phyloP scores from a whole-genome alignment of 257 asterid genomes.

The Linderniella brevidens region DNA sequence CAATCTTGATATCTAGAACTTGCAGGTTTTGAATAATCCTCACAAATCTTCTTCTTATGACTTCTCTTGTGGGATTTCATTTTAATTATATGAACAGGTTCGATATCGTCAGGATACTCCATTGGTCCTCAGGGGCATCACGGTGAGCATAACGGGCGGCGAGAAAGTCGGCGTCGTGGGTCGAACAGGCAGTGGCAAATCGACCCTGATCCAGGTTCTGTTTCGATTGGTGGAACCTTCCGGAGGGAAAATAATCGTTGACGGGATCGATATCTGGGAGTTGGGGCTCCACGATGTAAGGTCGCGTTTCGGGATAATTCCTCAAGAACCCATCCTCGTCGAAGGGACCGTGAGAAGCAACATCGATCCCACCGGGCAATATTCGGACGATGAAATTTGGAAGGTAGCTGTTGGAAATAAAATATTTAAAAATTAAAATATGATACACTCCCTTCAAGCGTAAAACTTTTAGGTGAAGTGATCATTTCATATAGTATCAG shows the following conservation, averaged over 20 bases:
- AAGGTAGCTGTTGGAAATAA: constrained; percentile 52
- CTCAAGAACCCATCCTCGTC: constrained; percentile 95
- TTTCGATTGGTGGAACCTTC: constrained; percentile 96
- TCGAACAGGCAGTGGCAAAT: constrained; percentile 96
- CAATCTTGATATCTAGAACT: constrained; percentile 41
- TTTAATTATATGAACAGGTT: constrained; percentile 31
- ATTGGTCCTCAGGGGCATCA: constrained; percentile 66
- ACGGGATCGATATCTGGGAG: constrained; percentile 45
- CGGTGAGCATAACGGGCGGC: constrained; percentile 63
- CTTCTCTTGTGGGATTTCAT: background rate
- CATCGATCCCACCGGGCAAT: constrained; percentile 72
- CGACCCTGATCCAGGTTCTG: constrained; percentile 84
- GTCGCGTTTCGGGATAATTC: constrained; percentile 93
- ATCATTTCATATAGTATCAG: no score
- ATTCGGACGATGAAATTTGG: constrained; percentile 90
- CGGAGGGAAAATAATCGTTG: constrained; percentile 54
- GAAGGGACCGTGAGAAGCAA: constrained; percentile 97
- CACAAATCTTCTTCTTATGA: no score
- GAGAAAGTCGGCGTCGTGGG: constrained; percentile 96
- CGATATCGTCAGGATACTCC: constrained; percentile 84
- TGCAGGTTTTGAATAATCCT: constrained; percentile 34
- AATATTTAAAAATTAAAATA: no score
- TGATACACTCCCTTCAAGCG: no score
- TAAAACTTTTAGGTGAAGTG: no score
- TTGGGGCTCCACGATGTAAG: constrained; percentile 93